Base-by-base conservation (phyloP, 2,329 filamentous ascomycete genomes). In the Monosporascus sp. region DNA sequence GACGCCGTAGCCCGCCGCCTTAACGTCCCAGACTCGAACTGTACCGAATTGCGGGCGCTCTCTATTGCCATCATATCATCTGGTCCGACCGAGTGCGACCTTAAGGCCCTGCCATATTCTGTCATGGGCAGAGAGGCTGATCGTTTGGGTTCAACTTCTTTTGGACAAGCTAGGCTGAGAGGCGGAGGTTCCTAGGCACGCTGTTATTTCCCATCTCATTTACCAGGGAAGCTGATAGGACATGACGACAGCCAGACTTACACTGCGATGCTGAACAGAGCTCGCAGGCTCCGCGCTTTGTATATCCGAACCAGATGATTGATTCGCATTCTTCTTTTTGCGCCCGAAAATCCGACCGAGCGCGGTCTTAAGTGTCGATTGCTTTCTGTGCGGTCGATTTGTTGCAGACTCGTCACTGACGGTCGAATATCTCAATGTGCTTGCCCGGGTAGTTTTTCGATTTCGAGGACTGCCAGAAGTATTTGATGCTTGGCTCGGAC, bases 81-180 rank as follows among this genome's bases (percentile, higher is more conserved):
- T 2, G 77, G 76, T 1, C 81, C 79, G 41, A 84, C 70, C 2
- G 83, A 84, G 62, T 86, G 82, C 14, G 83, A 85, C 45, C 82
- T 75, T 38, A 86, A 64, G 2, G 83, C 82, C 44, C 79, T 74
- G 55, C 83, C 80, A 56, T 78, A 82, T 60, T 86, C 82, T 46
- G 77, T 82, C 49, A 85, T 75, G 8, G 82, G 82, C 34, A 84
- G 61, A 5, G 83, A 85, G 5, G 74, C 74, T 7, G 82, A 82
- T 51, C 82, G 78, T 61, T 83, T 81, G 18, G 73, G 68, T 55
- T 75, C 75, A 54, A 47, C 61, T 49, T 69, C 70, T 47, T 65
- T 70, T 42, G 56, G 50, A 51, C 27, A 56, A 58, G 48, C 59
- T 57, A 63, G 69, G 55, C 57, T 68, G 50, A 71, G 64, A 42